phyloP scores from a whole-genome alignment of 768 basidiomycete genomes.

The Lactarius vividus region DNA sequence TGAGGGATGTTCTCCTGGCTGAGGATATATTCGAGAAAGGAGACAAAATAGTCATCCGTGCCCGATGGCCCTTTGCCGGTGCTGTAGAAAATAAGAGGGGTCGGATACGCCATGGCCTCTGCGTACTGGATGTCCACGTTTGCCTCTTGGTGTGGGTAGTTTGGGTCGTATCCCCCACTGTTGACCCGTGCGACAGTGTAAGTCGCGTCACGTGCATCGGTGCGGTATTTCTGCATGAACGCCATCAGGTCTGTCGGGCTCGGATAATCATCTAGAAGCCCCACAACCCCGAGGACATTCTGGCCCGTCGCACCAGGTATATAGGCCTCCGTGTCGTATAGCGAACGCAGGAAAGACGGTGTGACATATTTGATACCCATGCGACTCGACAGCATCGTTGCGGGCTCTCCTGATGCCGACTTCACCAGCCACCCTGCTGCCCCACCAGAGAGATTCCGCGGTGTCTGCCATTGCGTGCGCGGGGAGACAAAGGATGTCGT shows the following conservation, averaged over 20 bases:
- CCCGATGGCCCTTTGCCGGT: too few relatives aligned
- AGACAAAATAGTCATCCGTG: too few relatives aligned
- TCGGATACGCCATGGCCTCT: background rate
- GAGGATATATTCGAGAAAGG: background rate
- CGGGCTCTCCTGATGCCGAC: background rate
- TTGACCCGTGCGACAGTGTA: too few relatives aligned
- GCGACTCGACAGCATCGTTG: background rate
- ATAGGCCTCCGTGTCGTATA: background rate
- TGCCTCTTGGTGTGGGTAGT: background rate
- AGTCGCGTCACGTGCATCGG: background rate
- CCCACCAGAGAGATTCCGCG: background rate
- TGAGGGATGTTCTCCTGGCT: too few relatives aligned
- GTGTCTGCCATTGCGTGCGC: background rate
- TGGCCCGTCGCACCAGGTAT: background rate
- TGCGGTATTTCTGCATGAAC: background rate
- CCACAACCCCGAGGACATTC: background rate
- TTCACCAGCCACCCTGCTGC: background rate
- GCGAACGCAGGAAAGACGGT: background rate
- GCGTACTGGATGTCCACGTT: background rate
- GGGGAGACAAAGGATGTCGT: background rate
- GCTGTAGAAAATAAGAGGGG: background rate
- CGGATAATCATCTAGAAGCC: background rate
- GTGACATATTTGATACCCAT: fast-evolving
- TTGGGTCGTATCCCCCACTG: background rate
- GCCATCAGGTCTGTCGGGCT: background rate